phyloP scores from a whole-genome alignment of 78 protist species.

The Dictyostelium brefeldianum region DNA sequence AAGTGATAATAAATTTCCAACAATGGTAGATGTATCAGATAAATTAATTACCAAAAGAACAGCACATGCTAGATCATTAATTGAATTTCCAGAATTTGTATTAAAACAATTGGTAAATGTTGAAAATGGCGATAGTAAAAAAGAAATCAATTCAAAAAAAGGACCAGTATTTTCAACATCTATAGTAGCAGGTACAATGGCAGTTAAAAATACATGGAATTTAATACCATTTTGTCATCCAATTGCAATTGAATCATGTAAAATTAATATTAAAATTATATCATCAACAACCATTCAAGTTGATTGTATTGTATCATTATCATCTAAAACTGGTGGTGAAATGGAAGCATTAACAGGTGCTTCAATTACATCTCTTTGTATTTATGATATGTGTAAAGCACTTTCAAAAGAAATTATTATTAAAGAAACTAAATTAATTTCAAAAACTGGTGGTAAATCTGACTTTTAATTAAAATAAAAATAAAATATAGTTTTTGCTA shows the following conservation, averaged over 20 bases:
- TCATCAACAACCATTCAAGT: not conserved
- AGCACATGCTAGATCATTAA: constrained; percentile 58
- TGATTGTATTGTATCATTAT: constrained; percentile 20
- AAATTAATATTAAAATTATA: constrained; percentile 29
- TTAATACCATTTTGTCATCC: constrained; percentile 93
- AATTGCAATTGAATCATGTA: constrained; percentile 66
- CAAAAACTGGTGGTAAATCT: constrained; percentile 90
- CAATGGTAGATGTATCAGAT: constrained; percentile 79
- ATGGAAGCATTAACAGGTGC: constrained; percentile 95
- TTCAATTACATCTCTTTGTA: constrained; percentile 75
- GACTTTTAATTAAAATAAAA: no score
- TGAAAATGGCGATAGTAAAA: not conserved
- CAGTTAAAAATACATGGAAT: constrained; percentile 82
- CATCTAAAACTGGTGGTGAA: constrained; percentile 90
- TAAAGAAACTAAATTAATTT: constrained; percentile 57
- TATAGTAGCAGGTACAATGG: constrained; percentile 91
- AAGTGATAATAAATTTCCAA: constrained; percentile 25
- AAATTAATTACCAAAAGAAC: constrained; percentile 55
- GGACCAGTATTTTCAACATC: constrained; percentile 91
- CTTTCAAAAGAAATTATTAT: constrained; percentile 79
- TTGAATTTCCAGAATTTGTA: constrained; percentile 44
- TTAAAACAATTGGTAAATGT: constrained; percentile 17
- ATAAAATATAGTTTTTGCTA: no score
- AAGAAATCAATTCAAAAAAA: constrained; percentile 51
- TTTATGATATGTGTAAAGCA: constrained; percentile 94